phyloP scores from a whole-genome alignment of 2,329 filamentous ascomycete genomes.

The Laburnicola sp. region DNA sequence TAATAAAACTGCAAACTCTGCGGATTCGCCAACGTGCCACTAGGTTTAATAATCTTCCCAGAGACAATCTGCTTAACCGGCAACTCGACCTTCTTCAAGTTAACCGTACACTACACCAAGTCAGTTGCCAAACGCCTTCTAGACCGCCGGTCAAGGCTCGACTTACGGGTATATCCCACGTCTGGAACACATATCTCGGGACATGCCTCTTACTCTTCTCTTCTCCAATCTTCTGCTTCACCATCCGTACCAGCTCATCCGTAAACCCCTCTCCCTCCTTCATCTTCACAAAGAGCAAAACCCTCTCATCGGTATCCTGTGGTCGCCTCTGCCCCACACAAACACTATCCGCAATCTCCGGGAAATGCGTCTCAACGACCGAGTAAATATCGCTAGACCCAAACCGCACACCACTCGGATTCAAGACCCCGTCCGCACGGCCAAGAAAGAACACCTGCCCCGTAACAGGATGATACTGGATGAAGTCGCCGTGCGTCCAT shows the following conservation, averaged over 20 bases:
- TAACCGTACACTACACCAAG: conserved; percentile 69
- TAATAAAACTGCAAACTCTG: conserved; percentile 77
- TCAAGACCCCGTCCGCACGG: conserved; percentile 75
- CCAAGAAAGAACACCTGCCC: conserved; percentile 68
- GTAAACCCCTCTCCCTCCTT: conserved; percentile 61
- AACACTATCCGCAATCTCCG: conserved; percentile 69
- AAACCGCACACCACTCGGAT: conserved; percentile 77
- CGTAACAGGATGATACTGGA: conserved; percentile 69
- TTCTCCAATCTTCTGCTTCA: conserved; percentile 67
- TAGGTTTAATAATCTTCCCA: conserved; percentile 72
- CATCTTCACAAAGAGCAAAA: conserved; percentile 64
- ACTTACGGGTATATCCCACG: conserved; percentile 76
- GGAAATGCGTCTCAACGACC: conserved; percentile 69
- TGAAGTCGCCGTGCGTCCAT: conserved; percentile 85
- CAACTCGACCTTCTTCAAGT: conserved; percentile 82
- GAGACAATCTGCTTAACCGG: conserved; percentile 84
- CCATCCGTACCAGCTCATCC: conserved; percentile 56
- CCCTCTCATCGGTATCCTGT: conserved; percentile 59
- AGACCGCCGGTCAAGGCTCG: too few relatives aligned
- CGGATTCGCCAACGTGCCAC: conserved; percentile 76
- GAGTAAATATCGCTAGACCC: conserved; percentile 80
- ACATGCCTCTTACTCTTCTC: conserved; percentile 75
- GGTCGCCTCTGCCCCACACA: conserved; percentile 77
- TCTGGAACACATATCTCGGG: conserved; percentile 77
- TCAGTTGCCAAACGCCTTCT: neutral